phyloP scores from a whole-genome alignment of 768 basidiomycete species.

The Boletales sp. region DNA sequence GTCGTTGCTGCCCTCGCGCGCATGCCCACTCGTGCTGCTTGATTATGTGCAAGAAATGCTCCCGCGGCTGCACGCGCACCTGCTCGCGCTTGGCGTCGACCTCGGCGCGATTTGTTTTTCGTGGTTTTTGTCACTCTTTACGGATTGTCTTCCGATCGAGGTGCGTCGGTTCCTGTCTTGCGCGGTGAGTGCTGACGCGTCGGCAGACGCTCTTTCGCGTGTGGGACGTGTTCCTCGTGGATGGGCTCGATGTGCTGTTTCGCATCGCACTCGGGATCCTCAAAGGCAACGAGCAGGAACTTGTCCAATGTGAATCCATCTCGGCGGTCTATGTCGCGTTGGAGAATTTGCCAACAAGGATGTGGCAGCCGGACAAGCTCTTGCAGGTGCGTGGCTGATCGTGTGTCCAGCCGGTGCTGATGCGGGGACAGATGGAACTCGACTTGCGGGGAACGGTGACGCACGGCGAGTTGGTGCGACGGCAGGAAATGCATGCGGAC shows the following conservation, averaged over 20 bases:
- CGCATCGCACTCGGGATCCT: slow-evolving; percentile 88
- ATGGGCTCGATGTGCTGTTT: slow-evolving; percentile 88
- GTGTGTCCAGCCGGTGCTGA: neutral
- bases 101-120: slow-evolving; percentile 95
- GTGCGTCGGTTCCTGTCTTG: slow-evolving; percentile 37
- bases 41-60: slow-evolving; percentile 79
- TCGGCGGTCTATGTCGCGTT: slow-evolving; percentile 87
- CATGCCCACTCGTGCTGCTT: slow-evolving; percentile 86
- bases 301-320: slow-evolving; percentile 79
- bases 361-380: slow-evolving; percentile 92
- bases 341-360: slow-evolving; percentile 84
- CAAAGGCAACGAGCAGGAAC: slow-evolving; percentile 76
- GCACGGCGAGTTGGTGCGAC: slow-evolving; percentile 54
- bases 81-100: slow-evolving; percentile 81
- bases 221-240: slow-evolving; percentile 94
- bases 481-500: slow-evolving; percentile 49
- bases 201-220: slow-evolving; percentile 85
- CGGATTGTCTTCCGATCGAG: slow-evolving; percentile 94
- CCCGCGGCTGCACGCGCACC: slow-evolving; percentile 73
- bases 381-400: slow-evolving; percentile 56
- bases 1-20: slow-evolving; percentile 85
- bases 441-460: slow-evolving; percentile 53
- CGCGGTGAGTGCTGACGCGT: neutral
- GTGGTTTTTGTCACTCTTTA: slow-evolving; percentile 96
- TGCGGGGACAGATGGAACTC: slow-evolving; percentile 42